Conservation (phyloP, 2,329 filamentous ascomycete genomes). For the Fusarium poae region DNA sequence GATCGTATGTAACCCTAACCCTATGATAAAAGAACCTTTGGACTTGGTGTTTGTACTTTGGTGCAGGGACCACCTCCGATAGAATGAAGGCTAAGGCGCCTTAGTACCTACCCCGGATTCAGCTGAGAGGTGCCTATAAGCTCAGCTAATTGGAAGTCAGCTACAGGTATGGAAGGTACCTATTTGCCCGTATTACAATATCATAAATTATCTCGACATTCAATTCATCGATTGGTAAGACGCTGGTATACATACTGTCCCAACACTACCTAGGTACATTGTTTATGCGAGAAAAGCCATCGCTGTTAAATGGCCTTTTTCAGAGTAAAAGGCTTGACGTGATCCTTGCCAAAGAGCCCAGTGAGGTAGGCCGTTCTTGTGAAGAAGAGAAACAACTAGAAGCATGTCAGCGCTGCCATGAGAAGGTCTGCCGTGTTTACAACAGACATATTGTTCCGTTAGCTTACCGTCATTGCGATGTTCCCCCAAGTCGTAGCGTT, state of each 20-base stretch:
- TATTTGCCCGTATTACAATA: background rate
- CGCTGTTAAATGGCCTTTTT: conserved; percentile 49
- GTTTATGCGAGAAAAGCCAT: background rate
- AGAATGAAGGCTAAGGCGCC: background rate
- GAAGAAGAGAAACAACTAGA: conserved; percentile 66
- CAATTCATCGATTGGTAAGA: background rate
- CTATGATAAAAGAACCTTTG: background rate
- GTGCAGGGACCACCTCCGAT: background rate
- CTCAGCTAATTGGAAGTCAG: background rate
- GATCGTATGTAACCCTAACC: background rate
- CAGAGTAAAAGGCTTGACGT: conserved; percentile 12
- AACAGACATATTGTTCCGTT: background rate
- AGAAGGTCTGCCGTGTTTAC: background rate
- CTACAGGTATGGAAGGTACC: too few species aligned
- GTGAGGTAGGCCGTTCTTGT: conserved; percentile 69
- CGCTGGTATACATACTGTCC: background rate
- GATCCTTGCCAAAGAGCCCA: conserved; percentile 69
- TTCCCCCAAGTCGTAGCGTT: conserved; percentile 82
- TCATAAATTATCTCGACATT: background rate
- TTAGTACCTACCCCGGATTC: too few species aligned
- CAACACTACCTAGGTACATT: background rate
- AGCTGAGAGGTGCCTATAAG: background rate
- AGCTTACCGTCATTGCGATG: conserved; percentile 72
- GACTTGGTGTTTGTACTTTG: conserved; percentile 14
- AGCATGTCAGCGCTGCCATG: background rate